Conservation (phyloP, 371 early-diverging fungal species). For the Vairimorpha necatrix region DNA sequence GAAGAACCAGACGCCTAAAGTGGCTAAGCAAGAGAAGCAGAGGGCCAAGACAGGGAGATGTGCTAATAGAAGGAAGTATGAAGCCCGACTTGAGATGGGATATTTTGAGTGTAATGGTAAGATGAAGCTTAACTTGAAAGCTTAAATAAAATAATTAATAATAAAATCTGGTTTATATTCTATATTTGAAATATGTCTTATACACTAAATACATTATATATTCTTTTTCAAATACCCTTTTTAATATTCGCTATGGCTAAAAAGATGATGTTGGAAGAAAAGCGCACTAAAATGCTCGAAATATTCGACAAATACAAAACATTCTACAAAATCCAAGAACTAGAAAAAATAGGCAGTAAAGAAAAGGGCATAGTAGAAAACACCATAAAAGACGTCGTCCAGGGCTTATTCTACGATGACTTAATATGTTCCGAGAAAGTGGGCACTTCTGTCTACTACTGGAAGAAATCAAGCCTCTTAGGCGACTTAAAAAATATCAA, state of each 20-base stretch:
- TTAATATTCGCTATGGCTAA: not conserved
- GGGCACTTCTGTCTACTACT: conserved; percentile 79
- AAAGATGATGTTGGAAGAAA: conserved; percentile 29
- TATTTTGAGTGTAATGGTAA: conserved; percentile 62
- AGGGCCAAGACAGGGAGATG: conserved; percentile 79
- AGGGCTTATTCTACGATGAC: conserved; percentile 78
- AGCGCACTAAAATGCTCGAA: conserved; percentile 27
- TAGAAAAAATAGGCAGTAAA: conserved; percentile 80
- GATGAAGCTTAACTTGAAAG: conserved; percentile 63
- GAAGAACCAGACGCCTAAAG: conserved; percentile 96
- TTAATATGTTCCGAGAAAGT: conserved; percentile 79
- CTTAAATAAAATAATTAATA: conserved; percentile 21
- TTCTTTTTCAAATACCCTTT: not conserved
- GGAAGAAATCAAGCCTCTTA: conserved; percentile 72
- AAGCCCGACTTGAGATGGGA: conserved; percentile 75
- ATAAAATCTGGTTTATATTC: conserved; percentile 12
- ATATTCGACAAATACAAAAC: conserved; percentile 44
- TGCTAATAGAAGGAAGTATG: conserved; percentile 90
- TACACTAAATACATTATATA: not conserved
- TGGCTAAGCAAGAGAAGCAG: conserved; percentile 91
- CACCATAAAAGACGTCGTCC: conserved; percentile 79
- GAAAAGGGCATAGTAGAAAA: conserved; percentile 75
- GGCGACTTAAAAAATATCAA: conserved; percentile 33
- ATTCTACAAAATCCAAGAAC: conserved; percentile 74
- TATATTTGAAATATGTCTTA: not conserved